A percentile compares a stretch with the other conserved stretches of the same genome.
Evolutionary conservation across 202 grass and related monocot species (phyloP).

Genomic region (Elaeis oleifera): DNA sequence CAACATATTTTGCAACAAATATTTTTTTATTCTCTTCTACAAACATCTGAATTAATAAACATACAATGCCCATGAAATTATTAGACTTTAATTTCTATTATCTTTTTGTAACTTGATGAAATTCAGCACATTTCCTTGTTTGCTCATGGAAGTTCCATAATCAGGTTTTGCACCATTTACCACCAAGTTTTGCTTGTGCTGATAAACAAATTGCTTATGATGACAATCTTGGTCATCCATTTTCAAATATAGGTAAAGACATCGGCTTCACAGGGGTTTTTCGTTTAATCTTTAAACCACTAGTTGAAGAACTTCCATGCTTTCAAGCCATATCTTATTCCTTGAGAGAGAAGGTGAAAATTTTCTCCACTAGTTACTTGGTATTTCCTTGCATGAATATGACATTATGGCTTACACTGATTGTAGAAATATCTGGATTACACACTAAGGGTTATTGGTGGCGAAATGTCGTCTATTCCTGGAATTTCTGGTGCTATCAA

Average conservation of each 20-base stretch:
- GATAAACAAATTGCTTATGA: too few relatives aligned
- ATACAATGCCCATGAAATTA: too few relatives aligned
- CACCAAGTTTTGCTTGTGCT: too few relatives aligned
- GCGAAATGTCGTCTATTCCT: slow-evolving; percentile 94
- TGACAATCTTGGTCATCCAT: not conserved
- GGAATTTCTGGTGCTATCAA: slow-evolving; percentile 99
- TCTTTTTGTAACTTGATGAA: too few relatives aligned
- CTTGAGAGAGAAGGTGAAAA: slow-evolving; percentile 84
- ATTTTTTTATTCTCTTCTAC: too few relatives aligned
- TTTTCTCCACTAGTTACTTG: slow-evolving; percentile 6
- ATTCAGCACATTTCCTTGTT: too few relatives aligned
- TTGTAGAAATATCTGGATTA: slow-evolving; percentile 92
- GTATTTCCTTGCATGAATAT: too few relatives aligned
- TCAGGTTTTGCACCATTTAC: too few relatives aligned
- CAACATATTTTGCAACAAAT: too few relatives aligned
- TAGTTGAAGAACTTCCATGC: slow-evolving; percentile 71
- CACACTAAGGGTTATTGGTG: slow-evolving; percentile 78
- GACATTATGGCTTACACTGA: not conserved
- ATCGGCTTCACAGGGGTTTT: slow-evolving; percentile 84
- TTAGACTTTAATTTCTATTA: too few relatives aligned
- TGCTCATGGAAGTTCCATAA: too few relatives aligned
- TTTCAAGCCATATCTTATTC: slow-evolving; percentile 85
- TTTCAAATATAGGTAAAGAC: slow-evolving; percentile 69
- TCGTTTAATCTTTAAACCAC: slow-evolving; percentile 73
- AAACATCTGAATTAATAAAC: too few relatives aligned